A percentile compares a stretch with the other conserved stretches of the same genome.
Conservation (phyloP, 495 filamentous ascomycete genomes). For the Pyrenula massariospora region DNA sequence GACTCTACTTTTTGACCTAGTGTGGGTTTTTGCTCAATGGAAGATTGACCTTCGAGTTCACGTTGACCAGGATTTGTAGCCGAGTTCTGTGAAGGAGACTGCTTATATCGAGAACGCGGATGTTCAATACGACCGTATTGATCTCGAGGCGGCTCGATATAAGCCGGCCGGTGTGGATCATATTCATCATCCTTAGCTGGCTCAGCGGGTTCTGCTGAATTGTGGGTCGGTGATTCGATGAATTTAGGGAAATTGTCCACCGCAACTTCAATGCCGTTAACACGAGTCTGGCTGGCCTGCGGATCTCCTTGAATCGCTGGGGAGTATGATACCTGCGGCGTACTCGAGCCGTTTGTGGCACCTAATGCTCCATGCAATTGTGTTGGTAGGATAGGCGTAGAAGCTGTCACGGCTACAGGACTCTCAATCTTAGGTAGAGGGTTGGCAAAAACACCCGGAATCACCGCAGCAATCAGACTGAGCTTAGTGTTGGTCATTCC, state of each 20-base stretch:
- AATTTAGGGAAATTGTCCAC: conserved; percentile 1
- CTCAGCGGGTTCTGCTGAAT: conserved; percentile 5
- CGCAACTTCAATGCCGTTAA: background rate
- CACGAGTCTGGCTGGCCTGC: background rate
- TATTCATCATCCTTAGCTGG: conserved; percentile 26
- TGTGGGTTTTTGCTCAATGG: background rate
- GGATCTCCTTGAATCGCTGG: background rate
- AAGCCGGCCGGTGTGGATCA: conserved; percentile 25
- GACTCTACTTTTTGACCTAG: conserved; percentile 6
- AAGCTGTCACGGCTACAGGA: background rate
- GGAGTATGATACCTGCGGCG: background rate
- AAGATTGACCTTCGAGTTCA: conserved; percentile 6
- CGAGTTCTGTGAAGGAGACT: background rate
- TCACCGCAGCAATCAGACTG: conserved; percentile 41
- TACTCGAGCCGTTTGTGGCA: background rate
- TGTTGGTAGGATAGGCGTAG: background rate
- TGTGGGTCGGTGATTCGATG: background rate
- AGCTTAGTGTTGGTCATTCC: conserved; percentile 47
- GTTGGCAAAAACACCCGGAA: conserved; percentile 29
- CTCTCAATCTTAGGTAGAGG: conserved; percentile 15
- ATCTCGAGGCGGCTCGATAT: background rate
- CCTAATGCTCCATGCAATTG: background rate
- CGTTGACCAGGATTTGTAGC: conserved; percentile 4
- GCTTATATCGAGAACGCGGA: background rate
- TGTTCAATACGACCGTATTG: background rate